phyloP scores from a whole-genome alignment of 306 rosid genomes.

The Begonia masoniana region DNA sequence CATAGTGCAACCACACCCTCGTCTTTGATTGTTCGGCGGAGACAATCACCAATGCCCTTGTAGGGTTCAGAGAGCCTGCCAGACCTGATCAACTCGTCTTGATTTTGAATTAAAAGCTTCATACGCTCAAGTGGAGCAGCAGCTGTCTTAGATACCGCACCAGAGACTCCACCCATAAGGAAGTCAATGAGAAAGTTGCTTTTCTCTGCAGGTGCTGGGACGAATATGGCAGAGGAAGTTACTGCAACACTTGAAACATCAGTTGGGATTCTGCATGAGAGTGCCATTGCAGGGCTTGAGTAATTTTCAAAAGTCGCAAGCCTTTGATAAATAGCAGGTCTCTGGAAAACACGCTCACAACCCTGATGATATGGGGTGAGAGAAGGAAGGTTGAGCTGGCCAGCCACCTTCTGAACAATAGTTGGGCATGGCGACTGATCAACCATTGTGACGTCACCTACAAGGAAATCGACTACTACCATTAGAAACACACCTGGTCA shows the following conservation, averaged over 20 bases:
- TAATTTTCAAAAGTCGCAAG: conserved; percentile 26
- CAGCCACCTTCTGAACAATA: conserved; percentile 27
- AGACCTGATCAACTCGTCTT: conserved; percentile 43
- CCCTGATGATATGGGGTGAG: conserved; percentile 19
- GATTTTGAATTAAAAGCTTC: conserved; percentile 54
- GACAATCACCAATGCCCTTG: conserved; percentile 59
- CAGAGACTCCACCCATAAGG: conserved; percentile 69
- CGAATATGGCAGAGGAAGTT: conserved; percentile 37
- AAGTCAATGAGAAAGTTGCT: conserved; percentile 35
- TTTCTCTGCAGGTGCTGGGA: conserved; percentile 51
- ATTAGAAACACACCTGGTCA: neutral
- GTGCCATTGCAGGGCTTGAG: conserved; percentile 37
- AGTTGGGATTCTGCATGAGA: conserved; percentile 20
- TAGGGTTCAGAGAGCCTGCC: conserved; percentile 57
- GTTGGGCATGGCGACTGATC: conserved; percentile 42
- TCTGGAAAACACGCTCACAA: conserved; percentile 16
- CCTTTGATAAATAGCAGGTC: conserved; percentile 26
- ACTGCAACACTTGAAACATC: conserved; percentile 25
- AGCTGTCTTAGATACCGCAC: conserved; percentile 57
- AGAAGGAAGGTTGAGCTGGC: conserved; percentile 28
- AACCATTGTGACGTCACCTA: conserved; percentile 31
- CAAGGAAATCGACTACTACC: neutral
- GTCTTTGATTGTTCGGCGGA: conserved; percentile 26
- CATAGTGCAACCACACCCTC: conserved; percentile 36
- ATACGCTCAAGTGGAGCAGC: conserved; percentile 60